A percentile compares a stretch with the other conserved stretches of the same genome.
Conservation (phyloP, 1,139 yeast species). For the Diutina catenulata region DNA sequence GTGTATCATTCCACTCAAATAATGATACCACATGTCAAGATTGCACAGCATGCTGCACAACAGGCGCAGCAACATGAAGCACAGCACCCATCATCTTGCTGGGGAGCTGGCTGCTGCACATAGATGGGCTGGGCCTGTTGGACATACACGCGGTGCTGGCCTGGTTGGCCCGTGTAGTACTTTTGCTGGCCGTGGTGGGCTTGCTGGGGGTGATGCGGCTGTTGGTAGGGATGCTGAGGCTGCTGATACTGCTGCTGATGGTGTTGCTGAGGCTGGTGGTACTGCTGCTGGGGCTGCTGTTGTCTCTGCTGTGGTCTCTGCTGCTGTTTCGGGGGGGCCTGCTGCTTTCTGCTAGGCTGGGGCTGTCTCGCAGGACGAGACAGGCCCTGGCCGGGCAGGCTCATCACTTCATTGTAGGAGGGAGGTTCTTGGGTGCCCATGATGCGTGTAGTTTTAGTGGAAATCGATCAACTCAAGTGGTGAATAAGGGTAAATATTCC, state of each 20-base stretch:
- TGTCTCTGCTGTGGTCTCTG: background rate
- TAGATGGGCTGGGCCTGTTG: constrained; percentile 2
- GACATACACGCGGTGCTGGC: constrained; percentile 1
- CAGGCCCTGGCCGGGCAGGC: too few relatives aligned
- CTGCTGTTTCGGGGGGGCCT: background rate
- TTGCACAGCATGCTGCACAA: constrained; percentile 2
- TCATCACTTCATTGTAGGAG: too few relatives aligned
- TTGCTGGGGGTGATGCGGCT: background rate
- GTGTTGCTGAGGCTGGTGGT: background rate
- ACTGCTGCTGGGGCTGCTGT: background rate
- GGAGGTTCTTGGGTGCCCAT: too few relatives aligned
- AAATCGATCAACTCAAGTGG: too few relatives aligned
- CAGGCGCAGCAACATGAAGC: constrained; percentile 2
- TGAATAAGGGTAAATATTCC: too few relatives aligned
- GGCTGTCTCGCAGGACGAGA: too few relatives aligned
- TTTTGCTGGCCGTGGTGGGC: too few relatives aligned
- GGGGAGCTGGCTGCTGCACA: constrained; percentile 1
- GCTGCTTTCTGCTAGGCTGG: too few relatives aligned
- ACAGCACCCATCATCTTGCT: constrained; percentile 1
- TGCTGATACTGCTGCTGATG: background rate
- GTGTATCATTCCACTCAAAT: background rate
- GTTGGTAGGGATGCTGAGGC: background rate
- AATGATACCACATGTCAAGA: constrained; percentile 4
- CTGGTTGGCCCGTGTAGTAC: too few relatives aligned
- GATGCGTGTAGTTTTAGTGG: too few relatives aligned